A percentile compares a stretch with the other conserved stretches of the same genome.
Evolutionary conservation across 805 yeast species (phyloP).

Genomic region (Suhomyces sp.): DNA sequence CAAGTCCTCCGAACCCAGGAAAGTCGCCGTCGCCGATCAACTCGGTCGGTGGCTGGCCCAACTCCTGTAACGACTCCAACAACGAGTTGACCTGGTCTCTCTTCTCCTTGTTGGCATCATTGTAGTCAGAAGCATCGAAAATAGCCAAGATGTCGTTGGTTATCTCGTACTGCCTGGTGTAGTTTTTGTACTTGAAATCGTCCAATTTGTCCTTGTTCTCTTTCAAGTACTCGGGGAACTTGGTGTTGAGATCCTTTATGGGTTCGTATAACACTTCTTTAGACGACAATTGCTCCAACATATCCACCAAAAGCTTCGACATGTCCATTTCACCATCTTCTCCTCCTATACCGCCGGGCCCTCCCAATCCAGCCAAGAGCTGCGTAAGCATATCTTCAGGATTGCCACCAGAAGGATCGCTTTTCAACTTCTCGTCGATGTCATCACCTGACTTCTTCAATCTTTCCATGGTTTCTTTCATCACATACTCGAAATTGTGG

Average conservation of each 20-base stretch:
- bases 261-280: slow-evolving; percentile 88
- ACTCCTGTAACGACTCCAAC: slow-evolving; percentile 66
- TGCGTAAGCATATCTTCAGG: slow-evolving; percentile 60
- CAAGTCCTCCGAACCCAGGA: slow-evolving; percentile 44
- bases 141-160: slow-evolving; percentile 58
- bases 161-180: slow-evolving; percentile 58
- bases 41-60: slow-evolving; percentile 80
- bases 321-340: slow-evolving; percentile 53
- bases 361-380: slow-evolving; percentile 48
- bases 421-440: slow-evolving; percentile 57
- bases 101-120: slow-evolving; percentile 43
- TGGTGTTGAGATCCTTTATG: slow-evolving; percentile 69
- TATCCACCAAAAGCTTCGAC: slow-evolving; percentile 60
- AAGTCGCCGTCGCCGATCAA: slow-evolving; percentile 57
- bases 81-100: slow-evolving; percentile 53
- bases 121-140: slow-evolving; percentile 65
- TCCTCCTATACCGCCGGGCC: slow-evolving; percentile 28
- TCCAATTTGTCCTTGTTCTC: slow-evolving; percentile 46
- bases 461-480: slow-evolving; percentile 76
- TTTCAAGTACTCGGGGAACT: slow-evolving; percentile 69
- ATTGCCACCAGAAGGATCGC: slow-evolving; percentile 39
- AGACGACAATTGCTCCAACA: slow-evolving; percentile 78
- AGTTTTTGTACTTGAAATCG: slow-evolving; percentile 49
- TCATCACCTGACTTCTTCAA: slow-evolving; percentile 72
- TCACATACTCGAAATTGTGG: slow-evolving; percentile 64